phyloP scores from a whole-genome alignment of 176 grass and related monocot genomes.

The Avena atlantica region DNA sequence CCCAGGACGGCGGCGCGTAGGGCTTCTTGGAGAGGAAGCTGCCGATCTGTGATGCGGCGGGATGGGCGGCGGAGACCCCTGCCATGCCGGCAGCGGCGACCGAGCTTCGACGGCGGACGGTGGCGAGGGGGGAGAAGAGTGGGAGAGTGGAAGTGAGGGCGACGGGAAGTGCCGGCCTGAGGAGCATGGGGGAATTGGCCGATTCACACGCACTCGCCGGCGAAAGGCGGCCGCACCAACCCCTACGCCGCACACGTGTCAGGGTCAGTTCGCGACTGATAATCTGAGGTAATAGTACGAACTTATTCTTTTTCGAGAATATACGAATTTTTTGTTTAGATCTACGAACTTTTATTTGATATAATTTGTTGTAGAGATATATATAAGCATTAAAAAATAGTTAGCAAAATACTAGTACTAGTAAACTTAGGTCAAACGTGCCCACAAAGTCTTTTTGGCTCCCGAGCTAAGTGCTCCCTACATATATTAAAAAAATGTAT shows the following conservation, averaged over 20 bases:
- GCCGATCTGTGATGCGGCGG: constrained; percentile 52
- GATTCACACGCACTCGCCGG: not conserved
- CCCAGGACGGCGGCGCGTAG: constrained; percentile 82
- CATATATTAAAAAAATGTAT: too few relatives aligned
- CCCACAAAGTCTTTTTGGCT: too few relatives aligned
- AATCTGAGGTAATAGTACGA: not conserved
- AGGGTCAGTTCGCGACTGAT: not conserved
- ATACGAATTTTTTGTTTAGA: too few relatives aligned
- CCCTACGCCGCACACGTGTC: not conserved
- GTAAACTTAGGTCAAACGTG: too few relatives aligned
- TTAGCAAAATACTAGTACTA: too few relatives aligned
- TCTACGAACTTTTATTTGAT: too few relatives aligned
- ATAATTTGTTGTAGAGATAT: too few relatives aligned
- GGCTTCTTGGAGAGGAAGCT: constrained; percentile 82
- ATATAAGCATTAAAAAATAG: too few relatives aligned
- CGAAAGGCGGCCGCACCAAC: not conserved
- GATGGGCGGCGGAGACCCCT: constrained; percentile 33
- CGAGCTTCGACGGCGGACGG: constrained; percentile 23
- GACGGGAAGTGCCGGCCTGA: constrained; percentile 2
- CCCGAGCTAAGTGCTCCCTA: too few relatives aligned
- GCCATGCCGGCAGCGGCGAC: constrained; percentile 32
- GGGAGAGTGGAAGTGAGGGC: constrained; percentile 18
- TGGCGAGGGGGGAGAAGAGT: not conserved
- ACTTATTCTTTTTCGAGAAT: too few relatives aligned
- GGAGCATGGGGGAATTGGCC: constrained; percentile 23